Conservation (phyloP, 352 stramenopile species). For the Globisporangium megalacanthum region DNA sequence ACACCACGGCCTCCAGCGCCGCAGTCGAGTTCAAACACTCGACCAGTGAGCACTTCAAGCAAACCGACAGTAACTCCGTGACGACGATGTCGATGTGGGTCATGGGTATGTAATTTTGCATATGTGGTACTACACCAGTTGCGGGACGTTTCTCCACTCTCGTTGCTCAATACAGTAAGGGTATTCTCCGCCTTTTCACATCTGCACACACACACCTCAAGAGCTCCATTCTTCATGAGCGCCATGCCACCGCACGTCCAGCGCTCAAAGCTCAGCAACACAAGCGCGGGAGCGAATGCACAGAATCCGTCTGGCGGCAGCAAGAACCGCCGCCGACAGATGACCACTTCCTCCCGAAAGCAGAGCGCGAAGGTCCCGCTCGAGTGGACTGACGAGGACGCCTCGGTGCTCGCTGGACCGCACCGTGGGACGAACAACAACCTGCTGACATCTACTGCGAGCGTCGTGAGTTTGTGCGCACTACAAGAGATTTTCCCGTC, state of each 20-base stretch:
- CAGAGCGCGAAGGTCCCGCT: neutral
- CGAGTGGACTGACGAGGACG: slow-evolving; percentile 10
- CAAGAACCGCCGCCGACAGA: neutral
- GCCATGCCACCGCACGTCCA: neutral
- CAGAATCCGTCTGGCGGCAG: neutral
- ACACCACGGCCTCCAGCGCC: no score
- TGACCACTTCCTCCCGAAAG: neutral
- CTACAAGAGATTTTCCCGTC: slow-evolving; percentile 58
- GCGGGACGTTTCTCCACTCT: neutral
- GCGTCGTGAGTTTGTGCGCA: slow-evolving; percentile 34
- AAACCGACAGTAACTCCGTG: no score
- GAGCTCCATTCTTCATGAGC: neutral
- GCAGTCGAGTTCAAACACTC: no score
- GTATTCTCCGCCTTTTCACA: neutral
- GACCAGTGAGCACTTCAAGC: no score
- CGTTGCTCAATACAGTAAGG: neutral
- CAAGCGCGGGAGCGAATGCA: no score
- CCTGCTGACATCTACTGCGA: slow-evolving; percentile 27
- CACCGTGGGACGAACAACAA: slow-evolving; percentile 13
- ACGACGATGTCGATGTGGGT: no score
- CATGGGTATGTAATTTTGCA: no score
- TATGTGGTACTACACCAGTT: neutral
- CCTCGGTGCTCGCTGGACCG: slow-evolving; percentile 15
- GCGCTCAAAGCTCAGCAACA: neutral
- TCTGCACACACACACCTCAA: no score